These are phyloP conservation scores for Daedaleopsis sinensis DNA, from an alignment of 768 basidiomycete species.

Conservation along the genomic window DNA sequence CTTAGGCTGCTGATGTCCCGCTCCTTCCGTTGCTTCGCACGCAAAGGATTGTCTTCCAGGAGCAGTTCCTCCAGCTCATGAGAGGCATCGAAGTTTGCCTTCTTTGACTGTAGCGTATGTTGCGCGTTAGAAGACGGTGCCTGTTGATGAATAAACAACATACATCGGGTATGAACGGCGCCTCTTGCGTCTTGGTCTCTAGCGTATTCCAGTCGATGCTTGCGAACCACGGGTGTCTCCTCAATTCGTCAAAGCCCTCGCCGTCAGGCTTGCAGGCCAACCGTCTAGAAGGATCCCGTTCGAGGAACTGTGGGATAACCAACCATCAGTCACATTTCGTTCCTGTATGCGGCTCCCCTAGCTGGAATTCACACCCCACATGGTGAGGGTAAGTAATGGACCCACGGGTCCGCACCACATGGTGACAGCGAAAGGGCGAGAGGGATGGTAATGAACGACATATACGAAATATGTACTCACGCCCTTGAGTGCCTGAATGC, in stretches of 20 bases:
- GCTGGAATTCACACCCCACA: background rate
- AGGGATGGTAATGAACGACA: background rate
- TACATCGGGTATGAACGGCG: constrained; percentile 92
- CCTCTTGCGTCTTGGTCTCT: constrained; percentile 69
- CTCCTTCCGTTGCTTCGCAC: constrained; percentile 90
- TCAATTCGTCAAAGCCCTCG: constrained; percentile 80
- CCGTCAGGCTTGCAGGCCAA: constrained; percentile 81
- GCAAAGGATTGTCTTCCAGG: constrained; percentile 95
- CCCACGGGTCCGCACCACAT: background rate
- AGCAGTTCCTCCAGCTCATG: constrained; percentile 96
- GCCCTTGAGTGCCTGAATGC: constrained; percentile 77
- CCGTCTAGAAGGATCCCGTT: constrained; percentile 80
- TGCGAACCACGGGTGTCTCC: constrained; percentile 84
- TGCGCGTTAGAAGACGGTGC: constrained; percentile 13
- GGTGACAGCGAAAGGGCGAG: background rate
- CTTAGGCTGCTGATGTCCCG: constrained; percentile 82
- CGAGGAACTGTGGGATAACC: constrained; percentile 64
- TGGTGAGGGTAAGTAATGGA: background rate
- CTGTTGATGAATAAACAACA: constrained; percentile 29
- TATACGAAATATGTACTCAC: constrained; percentile 49
- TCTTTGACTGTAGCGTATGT: constrained; percentile 77
- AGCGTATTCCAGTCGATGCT: constrained; percentile 89
- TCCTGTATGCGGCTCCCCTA: background rate
- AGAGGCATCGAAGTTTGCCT: constrained; percentile 98
- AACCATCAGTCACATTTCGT: constrained; percentile 13